These are phyloP conservation scores for Ichthyophthirius multifiliis DNA, from an alignment of 169 alveolate species.

Conservation along the genomic window DNA sequence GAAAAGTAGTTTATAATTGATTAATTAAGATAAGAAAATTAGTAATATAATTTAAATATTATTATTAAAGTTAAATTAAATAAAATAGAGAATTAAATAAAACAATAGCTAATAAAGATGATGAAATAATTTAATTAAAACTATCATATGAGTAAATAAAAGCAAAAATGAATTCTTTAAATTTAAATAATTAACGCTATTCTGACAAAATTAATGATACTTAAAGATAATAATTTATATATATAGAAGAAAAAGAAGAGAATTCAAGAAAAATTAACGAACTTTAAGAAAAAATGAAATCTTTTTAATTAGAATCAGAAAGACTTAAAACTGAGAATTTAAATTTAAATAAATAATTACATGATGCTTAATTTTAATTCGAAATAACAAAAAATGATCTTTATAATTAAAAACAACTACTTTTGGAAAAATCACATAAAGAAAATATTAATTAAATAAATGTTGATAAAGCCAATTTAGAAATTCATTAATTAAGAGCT, in stretches of 20 bases:
- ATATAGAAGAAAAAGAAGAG: neutral
- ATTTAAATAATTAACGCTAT: neutral
- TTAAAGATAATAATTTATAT: neutral
- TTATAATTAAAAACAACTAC: conserved; percentile 8
- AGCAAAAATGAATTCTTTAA: conserved; percentile 12
- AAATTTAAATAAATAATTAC: neutral
- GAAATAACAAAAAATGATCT: conserved; percentile 16
- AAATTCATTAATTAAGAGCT: neutral
- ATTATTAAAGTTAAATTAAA: neutral
- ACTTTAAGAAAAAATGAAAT: neutral
- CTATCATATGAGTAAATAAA: neutral
- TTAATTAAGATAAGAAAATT: neutral
- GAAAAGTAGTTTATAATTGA: neutral
- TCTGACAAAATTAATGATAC: neutral
- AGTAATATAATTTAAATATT: neutral
- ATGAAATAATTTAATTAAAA: neutral
- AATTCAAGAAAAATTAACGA: neutral
- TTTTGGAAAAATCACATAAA: neutral
- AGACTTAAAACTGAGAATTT: neutral
- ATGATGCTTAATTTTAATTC: conserved; percentile 1
- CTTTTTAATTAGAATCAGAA: neutral
- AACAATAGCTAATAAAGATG: neutral
- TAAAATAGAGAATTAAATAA: neutral
- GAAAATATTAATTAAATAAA: conserved; percentile 24
- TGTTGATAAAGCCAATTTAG: neutral